Evolutionary conservation across 2,329 filamentous ascomycete genomes (phyloP).

Genomic region (Xylariales sp.): DNA sequence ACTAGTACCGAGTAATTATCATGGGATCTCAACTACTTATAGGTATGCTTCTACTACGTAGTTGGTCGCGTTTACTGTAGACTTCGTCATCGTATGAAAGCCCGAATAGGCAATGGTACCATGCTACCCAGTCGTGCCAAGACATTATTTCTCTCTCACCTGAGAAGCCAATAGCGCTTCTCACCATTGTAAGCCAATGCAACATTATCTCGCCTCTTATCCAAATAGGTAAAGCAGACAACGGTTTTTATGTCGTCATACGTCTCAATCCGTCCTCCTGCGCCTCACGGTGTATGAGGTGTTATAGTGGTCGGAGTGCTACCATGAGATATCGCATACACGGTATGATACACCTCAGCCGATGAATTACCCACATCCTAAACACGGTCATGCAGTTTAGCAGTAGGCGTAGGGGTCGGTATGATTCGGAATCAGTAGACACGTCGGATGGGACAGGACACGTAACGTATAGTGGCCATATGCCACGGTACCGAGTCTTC

Average conservation of each 20-base stretch:
- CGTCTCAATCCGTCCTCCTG: not conserved
- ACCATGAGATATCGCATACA: not conserved
- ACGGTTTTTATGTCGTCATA: slow-evolving; percentile 28
- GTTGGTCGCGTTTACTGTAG: too few relatives aligned
- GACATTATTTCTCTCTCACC: not conserved
- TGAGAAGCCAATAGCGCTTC: slow-evolving; percentile 8
- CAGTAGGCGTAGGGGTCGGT: not conserved
- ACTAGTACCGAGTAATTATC: too few relatives aligned
- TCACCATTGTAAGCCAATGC: slow-evolving; percentile 14
- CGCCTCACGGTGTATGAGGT: slow-evolving; percentile 3
- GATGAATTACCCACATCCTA: not conserved
- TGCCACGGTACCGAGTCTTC: slow-evolving; percentile 9
- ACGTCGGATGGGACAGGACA: slow-evolving; percentile 11
- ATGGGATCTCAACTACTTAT: too few relatives aligned
- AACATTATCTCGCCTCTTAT: slow-evolving; percentile 10
- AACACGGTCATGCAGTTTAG: not conserved
- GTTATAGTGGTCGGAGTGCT: slow-evolving; percentile 1
- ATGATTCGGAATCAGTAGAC: not conserved
- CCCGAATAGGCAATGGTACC: not conserved
- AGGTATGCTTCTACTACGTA: too few relatives aligned
- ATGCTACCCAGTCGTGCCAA: slow-evolving; percentile 2
- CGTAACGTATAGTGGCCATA: not conserved
- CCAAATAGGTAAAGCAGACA: slow-evolving; percentile 4
- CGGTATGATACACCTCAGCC: not conserved
- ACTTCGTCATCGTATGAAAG: not conserved